Evolutionary conservation across 495 filamentous ascomycete genomes (phyloP).

Genomic region (Trichocladium uniseriatum): DNA sequence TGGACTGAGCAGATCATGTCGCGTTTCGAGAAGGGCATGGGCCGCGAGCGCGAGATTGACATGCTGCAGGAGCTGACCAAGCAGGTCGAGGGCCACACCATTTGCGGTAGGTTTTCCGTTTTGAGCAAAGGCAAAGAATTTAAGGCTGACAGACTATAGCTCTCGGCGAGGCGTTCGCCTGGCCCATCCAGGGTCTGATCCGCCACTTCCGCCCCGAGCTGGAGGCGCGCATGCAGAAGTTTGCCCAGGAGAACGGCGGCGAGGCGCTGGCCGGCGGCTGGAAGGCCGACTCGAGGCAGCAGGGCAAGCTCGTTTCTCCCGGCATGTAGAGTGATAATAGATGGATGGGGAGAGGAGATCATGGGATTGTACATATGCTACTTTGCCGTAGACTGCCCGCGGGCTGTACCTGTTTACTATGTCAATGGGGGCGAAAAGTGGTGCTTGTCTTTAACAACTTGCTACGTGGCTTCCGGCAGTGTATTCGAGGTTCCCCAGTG

Average conservation of each 20-base stretch:
- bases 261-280: conserved; percentile 78
- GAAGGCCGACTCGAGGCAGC: conserved; percentile 61
- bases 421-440: neutral
- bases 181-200: conserved; percentile 96
- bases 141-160: conserved; percentile 32
- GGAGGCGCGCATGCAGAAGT: conserved; percentile 75
- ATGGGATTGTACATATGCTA: neutral
- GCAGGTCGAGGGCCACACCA: conserved; percentile 98
- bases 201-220: conserved; percentile 94
- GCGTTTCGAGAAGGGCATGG: conserved; percentile 84
- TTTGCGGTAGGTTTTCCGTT: conserved; percentile 58
- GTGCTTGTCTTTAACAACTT: too few species aligned
- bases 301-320: conserved; percentile 79
- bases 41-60: conserved; percentile 85
- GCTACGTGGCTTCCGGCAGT: too few species aligned
- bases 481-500: too few species aligned
- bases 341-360: neutral
- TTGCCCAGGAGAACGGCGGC: conserved; percentile 57
- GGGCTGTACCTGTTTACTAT: neutral
- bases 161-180: conserved; percentile 94
- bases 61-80: conserved; percentile 99
- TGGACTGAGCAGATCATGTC: conserved; percentile 99
- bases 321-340: conserved; percentile 50
- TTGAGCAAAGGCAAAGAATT: too few species aligned
- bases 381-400: neutral